Evolutionary conservation across 345 rosid genomes (phyloP).

Genomic region (Populus simonii): DNA sequence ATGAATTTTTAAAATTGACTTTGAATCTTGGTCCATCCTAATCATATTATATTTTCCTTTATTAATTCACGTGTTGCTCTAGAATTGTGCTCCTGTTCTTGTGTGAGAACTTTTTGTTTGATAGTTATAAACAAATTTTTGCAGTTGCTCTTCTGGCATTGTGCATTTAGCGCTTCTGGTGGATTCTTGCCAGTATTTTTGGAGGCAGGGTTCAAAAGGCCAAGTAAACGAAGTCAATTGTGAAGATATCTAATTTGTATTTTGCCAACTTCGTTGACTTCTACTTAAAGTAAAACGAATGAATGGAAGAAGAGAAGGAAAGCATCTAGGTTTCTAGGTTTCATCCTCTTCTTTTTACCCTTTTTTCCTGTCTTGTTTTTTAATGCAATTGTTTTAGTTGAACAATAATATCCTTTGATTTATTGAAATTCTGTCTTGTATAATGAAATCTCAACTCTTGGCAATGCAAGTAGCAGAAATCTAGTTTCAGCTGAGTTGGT

Average conservation of each 20-base stretch:
- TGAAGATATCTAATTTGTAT: not conserved
- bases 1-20: not conserved
- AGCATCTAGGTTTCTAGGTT: not conserved
- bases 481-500: not conserved
- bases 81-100: not conserved
- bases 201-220: not conserved
- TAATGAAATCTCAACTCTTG: not conserved
- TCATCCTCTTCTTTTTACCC: not conserved
- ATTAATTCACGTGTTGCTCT: not conserved
- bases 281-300: not conserved
- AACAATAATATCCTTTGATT: not conserved
- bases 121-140: constrained; percentile 2
- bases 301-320: not conserved
- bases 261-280: not conserved
- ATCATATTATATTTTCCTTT: not conserved
- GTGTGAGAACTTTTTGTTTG: not conserved
- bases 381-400: not conserved
- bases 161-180: not conserved
- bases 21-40: not conserved
- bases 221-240: not conserved
- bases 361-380: not conserved
- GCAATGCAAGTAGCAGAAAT: not conserved
- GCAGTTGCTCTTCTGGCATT: constrained; percentile 8
- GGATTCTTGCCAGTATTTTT: constrained; percentile 1
- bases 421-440: not conserved